Evolutionary conservation across 371 early-diverging fungal genomes (phyloP).

Genomic region (Mucor plumbeus): DNA sequence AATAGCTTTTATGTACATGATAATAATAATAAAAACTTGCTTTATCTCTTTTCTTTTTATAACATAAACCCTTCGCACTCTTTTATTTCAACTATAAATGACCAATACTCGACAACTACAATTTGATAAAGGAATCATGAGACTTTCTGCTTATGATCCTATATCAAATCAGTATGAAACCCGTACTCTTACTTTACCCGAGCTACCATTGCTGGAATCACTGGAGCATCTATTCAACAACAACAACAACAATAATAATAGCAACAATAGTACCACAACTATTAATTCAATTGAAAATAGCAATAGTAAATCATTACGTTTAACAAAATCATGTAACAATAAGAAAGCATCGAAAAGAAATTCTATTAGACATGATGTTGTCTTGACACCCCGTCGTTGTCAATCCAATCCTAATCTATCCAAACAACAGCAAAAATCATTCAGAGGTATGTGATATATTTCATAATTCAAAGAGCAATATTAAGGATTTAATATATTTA

Average conservation of each 20-base stretch:
- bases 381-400: constrained; percentile 15
- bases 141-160: constrained; percentile 40
- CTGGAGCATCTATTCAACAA: constrained; percentile 34
- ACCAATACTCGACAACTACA: constrained; percentile 10
- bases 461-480: too few relatives aligned
- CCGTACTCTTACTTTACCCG: constrained; percentile 32
- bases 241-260: not conserved
- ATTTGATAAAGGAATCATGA: constrained; percentile 42
- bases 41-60: not conserved
- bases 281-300: not conserved
- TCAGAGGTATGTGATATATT: not conserved
- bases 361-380: not conserved
- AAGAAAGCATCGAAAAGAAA: constrained; percentile 1
- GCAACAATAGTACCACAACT: not conserved
- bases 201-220: constrained; percentile 34
- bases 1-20: constrained; percentile 1
- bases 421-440: not conserved
- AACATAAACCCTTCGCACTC: not conserved
- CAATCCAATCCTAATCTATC: constrained; percentile 13
- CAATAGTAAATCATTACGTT: constrained; percentile 8
- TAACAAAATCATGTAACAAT: constrained; percentile 17
- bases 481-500: not conserved
- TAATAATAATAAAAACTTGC: not conserved
- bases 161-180: constrained; percentile 30
- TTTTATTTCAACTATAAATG: not conserved